phyloP scores from a whole-genome alignment of 208 protist species.

The Crithidia thermophila region DNA sequence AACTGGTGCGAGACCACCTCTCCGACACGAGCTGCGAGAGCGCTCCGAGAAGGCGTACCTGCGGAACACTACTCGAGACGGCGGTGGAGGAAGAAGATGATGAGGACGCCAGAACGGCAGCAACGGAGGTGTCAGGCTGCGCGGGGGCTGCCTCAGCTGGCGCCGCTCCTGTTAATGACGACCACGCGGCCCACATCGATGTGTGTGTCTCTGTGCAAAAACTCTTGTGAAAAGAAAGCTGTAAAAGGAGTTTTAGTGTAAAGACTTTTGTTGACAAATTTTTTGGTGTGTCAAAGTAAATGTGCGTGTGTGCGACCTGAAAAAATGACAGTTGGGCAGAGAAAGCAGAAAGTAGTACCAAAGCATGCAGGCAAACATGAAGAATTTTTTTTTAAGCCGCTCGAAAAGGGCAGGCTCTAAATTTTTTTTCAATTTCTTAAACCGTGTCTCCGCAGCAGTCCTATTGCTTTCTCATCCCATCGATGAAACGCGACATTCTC shows the following conservation, averaged over 20 bases:
- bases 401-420: too few relatives aligned
- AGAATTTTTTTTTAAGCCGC: too few relatives aligned
- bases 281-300: too few relatives aligned
- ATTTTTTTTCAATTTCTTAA: too few relatives aligned
- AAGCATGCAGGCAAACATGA: too few relatives aligned
- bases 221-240: not conserved
- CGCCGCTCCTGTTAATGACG: not conserved
- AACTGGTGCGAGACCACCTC: not conserved
- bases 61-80: not conserved
- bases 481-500: too few relatives aligned
- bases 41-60: conserved; percentile 11
- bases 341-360: too few relatives aligned
- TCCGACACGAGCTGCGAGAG: not conserved
- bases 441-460: too few relatives aligned
- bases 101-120: not conserved
- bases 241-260: conserved; percentile 9
- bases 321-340: too few relatives aligned
- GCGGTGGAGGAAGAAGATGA: not conserved
- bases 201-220: too few relatives aligned
- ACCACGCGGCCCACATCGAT: conserved; percentile 31
- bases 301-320: too few relatives aligned
- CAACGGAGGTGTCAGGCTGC: not conserved
- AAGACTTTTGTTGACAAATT: conserved; percentile 3
- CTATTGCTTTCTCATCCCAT: too few relatives aligned
- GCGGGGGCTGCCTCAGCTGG: not conserved